Conservation (phyloP, 2,329 filamentous ascomycete species). For the Pseudogymnoascus sp. region DNA sequence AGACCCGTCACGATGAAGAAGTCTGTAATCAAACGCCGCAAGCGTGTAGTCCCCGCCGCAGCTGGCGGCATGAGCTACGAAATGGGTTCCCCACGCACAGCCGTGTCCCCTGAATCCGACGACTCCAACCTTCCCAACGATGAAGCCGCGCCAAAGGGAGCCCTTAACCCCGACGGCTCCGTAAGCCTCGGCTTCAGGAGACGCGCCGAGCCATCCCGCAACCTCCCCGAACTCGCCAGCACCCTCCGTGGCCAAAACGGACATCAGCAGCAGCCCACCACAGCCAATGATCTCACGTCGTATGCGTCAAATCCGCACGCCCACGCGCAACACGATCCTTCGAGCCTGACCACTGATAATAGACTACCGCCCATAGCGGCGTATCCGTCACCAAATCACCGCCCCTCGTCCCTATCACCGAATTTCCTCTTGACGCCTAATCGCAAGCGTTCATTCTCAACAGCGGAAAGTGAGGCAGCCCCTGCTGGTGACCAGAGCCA, state of each 20-base stretch:
- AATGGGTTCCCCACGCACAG: slow-evolving; percentile 16
- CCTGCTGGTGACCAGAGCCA: slow-evolving; percentile 39
- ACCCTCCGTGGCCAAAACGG: slow-evolving; percentile 22
- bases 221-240: slow-evolving; percentile 25
- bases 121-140: not conserved
- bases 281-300: slow-evolving; percentile 40
- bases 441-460: slow-evolving; percentile 63
- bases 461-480: slow-evolving; percentile 41
- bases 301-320: slow-evolving; percentile 31
- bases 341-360: slow-evolving; percentile 49
- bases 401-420: slow-evolving; percentile 53
- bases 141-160: slow-evolving; percentile 39
- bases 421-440: slow-evolving; percentile 53
- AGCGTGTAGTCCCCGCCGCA: slow-evolving; percentile 81
- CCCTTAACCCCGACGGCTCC: slow-evolving; percentile 57
- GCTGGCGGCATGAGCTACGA: slow-evolving; percentile 35
- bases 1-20: slow-evolving; percentile 98
- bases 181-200: slow-evolving; percentile 54
- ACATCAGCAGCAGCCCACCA: slow-evolving; percentile 36
- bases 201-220: slow-evolving; percentile 29
- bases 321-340: slow-evolving; percentile 28
- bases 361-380: slow-evolving; percentile 45
- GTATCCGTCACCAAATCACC: slow-evolving; percentile 35
- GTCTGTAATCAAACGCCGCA: slow-evolving; percentile 89
- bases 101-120: slow-evolving; percentile 28